These are phyloP conservation scores for Schwanniomyces pseudopolymorphus DNA, from an alignment of 805 yeast genomes.

Conservation along the genomic window DNA sequence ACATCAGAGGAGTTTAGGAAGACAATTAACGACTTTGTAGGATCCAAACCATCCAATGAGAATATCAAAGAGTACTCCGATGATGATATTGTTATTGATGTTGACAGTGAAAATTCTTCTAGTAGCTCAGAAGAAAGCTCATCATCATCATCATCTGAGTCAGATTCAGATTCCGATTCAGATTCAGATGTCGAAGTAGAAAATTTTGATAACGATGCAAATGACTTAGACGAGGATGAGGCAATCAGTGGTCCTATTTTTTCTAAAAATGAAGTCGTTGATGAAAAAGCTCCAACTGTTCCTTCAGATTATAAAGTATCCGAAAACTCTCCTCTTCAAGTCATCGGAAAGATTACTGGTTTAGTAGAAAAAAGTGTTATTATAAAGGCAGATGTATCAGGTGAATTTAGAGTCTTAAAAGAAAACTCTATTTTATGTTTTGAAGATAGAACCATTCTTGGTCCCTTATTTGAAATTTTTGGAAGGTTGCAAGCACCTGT, in stretches of 20 bases:
- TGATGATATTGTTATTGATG: slow-evolving; percentile 25
- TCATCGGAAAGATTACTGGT: slow-evolving; percentile 66
- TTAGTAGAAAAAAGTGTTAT: slow-evolving; percentile 73
- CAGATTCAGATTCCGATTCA: slow-evolving; percentile 8
- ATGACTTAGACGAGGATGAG: slow-evolving; percentile 38
- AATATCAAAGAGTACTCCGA: slow-evolving; percentile 20
- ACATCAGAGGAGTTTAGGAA: not conserved
- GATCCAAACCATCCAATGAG: slow-evolving; percentile 2
- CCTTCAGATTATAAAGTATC: slow-evolving; percentile 66
- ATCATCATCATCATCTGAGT: not conserved
- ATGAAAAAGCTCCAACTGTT: slow-evolving; percentile 64
- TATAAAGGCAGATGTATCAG: slow-evolving; percentile 71
- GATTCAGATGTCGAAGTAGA: slow-evolving; percentile 22
- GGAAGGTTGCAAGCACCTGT: slow-evolving; percentile 83
- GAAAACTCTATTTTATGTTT: slow-evolving; percentile 82
- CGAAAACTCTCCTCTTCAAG: slow-evolving; percentile 63
- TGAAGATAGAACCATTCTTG: slow-evolving; percentile 66
- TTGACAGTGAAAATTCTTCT: slow-evolving; percentile 1
- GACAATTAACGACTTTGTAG: not conserved
- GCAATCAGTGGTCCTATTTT: slow-evolving; percentile 60
- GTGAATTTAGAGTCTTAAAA: slow-evolving; percentile 78
- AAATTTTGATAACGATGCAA: slow-evolving; percentile 64
- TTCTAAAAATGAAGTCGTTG: slow-evolving; percentile 74
- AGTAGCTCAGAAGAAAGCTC: not conserved
- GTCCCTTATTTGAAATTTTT: slow-evolving; percentile 83